Evolutionary conservation across 2,329 filamentous ascomycete species (phyloP).

Genomic region (Phialemonium atrogriseum): DNA sequence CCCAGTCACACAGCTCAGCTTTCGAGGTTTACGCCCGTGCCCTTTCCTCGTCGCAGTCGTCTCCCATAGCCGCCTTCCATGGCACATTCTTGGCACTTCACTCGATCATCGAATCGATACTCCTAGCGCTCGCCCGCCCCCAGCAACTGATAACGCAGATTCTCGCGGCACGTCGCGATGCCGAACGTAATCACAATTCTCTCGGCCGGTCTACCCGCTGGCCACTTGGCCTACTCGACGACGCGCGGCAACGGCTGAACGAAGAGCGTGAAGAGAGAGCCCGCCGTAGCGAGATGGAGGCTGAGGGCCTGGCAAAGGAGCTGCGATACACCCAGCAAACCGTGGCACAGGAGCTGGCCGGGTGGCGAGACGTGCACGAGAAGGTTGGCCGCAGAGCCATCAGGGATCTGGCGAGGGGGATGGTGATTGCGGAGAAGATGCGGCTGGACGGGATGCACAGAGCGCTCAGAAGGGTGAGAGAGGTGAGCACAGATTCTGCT

Average conservation of each 20-base stretch:
- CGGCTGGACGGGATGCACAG: constrained; percentile 73
- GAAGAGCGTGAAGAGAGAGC: constrained; percentile 80
- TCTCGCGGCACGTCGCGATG: constrained; percentile 60
- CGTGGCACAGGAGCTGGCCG: constrained; percentile 82
- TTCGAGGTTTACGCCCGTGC: constrained; percentile 64
- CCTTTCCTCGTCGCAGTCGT: constrained; percentile 59
- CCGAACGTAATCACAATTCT: constrained; percentile 70
- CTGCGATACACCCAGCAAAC: constrained; percentile 88
- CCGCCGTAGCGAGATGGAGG: constrained; percentile 59
- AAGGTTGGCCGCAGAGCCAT: constrained; percentile 67
- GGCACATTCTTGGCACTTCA: constrained; percentile 72
- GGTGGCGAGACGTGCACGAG: constrained; percentile 87
- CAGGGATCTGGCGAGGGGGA: constrained; percentile 64
- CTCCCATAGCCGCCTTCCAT: constrained; percentile 66
- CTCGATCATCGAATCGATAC: constrained; percentile 72
- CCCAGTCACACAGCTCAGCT: constrained; percentile 57
- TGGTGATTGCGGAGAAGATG: constrained; percentile 73
- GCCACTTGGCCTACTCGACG: constrained; percentile 77
- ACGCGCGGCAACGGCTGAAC: constrained; percentile 72
- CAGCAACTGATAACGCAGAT: constrained; percentile 71
- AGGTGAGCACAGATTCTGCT: too few species aligned
- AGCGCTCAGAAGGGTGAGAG: constrained; percentile 58
- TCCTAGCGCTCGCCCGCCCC: constrained; percentile 71
- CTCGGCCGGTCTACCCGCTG: constrained; percentile 68
- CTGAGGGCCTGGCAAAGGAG: constrained; percentile 68